A percentile compares a stretch with the other conserved stretches of the same genome.
These are phyloP conservation scores for Periglandula ipomoeae DNA, from an alignment of 2,329 filamentous ascomycete genomes.

Conservation along the genomic window DNA sequence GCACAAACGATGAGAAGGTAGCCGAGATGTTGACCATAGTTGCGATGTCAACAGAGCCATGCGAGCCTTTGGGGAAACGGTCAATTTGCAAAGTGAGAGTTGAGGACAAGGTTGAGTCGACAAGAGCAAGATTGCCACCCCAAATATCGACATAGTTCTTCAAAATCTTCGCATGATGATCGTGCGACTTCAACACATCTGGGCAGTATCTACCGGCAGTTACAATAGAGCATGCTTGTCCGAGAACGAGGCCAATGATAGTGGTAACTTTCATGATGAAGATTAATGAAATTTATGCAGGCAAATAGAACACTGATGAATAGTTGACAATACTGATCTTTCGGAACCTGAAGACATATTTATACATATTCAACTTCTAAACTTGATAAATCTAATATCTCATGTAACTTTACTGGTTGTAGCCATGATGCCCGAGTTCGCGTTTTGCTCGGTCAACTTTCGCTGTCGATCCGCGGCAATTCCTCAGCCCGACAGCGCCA, in stretches of 20 bases:
- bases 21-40: not conserved
- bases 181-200: not conserved
- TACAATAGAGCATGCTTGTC: not conserved
- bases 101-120: not conserved
- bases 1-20: not conserved
- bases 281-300: not conserved
- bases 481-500: not conserved
- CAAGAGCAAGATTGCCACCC: not conserved
- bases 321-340: not conserved
- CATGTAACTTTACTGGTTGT: not conserved
- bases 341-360: not conserved
- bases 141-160: not conserved
- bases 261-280: not conserved
- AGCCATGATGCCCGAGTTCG: not conserved
- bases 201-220: not conserved
- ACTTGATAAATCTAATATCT: not conserved
- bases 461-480: not conserved
- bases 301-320: not conserved
- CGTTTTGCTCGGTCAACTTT: not conserved
- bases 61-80: not conserved
- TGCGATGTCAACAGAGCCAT: not conserved
- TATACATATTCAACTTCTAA: not conserved
- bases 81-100: not conserved
- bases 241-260: not conserved
- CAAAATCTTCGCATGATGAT: not conserved